Conservation (phyloP, 164 flowering plant species). For the Annona squamosa region DNA sequence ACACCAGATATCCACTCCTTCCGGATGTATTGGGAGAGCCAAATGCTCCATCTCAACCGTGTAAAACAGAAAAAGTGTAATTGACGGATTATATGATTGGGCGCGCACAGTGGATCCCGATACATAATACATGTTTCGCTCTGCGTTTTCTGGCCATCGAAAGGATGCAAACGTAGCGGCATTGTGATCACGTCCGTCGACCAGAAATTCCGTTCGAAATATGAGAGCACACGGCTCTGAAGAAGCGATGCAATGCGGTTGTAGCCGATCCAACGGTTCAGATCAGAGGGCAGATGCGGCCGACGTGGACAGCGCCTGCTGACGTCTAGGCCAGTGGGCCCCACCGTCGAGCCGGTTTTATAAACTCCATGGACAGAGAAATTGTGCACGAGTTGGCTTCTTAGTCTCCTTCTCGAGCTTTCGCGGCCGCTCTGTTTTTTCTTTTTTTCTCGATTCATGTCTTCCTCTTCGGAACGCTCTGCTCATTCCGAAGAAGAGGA, state of each 20-base stretch:
- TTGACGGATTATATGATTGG: too few relatives aligned
- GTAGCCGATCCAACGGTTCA: background rate
- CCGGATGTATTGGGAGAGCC: too few relatives aligned
- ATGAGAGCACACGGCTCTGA: background rate
- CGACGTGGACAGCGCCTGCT: background rate
- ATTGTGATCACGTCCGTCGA: background rate
- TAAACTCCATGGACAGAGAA: background rate
- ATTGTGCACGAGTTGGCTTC: background rate
- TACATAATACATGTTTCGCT: too few relatives aligned
- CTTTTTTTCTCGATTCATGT: background rate
- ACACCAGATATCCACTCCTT: too few relatives aligned
- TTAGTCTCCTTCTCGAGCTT: background rate
- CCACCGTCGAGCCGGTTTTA: background rate
- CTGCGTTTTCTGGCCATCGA: background rate
- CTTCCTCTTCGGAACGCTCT: conserved; percentile 32
- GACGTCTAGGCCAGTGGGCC: background rate
- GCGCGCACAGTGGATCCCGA: too few relatives aligned
- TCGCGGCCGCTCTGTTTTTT: background rate
- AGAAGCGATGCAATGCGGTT: background rate
- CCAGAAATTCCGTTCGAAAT: background rate
- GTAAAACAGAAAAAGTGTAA: too few relatives aligned
- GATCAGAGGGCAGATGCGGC: background rate
- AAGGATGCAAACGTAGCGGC: background rate
- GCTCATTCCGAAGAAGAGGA: conserved; percentile 13
- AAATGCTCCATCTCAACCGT: too few relatives aligned